Percentiles rank a stretch among this genome's conserved stretches.
These are phyloP conservation scores for Suillus placidus DNA, from an alignment of 768 basidiomycete species.

Conservation along the genomic window DNA sequence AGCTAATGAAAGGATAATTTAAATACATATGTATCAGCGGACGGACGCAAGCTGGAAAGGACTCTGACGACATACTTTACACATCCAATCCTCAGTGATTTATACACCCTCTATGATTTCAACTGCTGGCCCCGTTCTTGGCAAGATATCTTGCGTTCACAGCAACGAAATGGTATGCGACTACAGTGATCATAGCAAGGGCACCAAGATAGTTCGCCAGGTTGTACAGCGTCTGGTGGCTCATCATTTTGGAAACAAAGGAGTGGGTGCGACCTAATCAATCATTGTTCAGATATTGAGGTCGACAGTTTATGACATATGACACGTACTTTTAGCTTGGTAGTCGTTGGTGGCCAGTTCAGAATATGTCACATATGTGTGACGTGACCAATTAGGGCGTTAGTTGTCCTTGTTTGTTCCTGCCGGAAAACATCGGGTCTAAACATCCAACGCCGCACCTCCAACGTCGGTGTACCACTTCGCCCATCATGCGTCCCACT, in stretches of 20 bases:
- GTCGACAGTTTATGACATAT: neutral
- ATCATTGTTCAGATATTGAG: neutral
- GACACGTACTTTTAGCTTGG: slow-evolving; percentile 20
- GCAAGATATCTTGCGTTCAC: slow-evolving; percentile 68
- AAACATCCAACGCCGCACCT: slow-evolving; percentile 3
- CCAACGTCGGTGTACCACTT: slow-evolving; percentile 13
- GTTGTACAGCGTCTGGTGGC: slow-evolving; percentile 75
- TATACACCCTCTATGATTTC: neutral
- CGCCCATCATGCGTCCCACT: slow-evolving; percentile 47
- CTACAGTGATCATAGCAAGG: slow-evolving; percentile 84
- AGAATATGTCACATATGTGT: neutral
- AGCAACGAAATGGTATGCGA: slow-evolving; percentile 88
- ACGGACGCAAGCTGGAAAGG: neutral
- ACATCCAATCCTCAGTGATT: neutral
- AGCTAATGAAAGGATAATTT: neutral
- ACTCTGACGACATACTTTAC: neutral
- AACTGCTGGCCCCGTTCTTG: slow-evolving; percentile 24
- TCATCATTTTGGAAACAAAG: slow-evolving; percentile 60
- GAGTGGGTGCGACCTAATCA: slow-evolving; percentile 9
- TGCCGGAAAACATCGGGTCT: slow-evolving; percentile 33
- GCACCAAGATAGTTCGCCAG: slow-evolving; percentile 84
- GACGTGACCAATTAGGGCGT: slow-evolving; percentile 10
- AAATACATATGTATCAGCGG: neutral
- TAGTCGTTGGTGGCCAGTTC: slow-evolving; percentile 4
- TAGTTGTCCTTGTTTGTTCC: slow-evolving; percentile 39